Base-by-base conservation (phyloP, 257 asterid genomes). In the Phtheirospermum japonicum region DNA sequence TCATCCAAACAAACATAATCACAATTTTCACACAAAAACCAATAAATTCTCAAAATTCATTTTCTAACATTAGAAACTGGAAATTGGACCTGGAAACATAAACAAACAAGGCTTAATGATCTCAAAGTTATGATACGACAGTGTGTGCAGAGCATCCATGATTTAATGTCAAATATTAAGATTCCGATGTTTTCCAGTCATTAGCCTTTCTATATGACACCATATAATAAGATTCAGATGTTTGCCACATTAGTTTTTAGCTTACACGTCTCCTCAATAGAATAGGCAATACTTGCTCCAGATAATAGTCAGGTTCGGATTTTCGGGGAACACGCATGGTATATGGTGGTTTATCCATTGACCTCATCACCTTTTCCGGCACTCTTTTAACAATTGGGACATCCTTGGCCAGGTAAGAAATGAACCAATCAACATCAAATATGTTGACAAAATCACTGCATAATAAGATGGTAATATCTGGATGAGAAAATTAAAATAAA, bases 261-360 rank as follows among this genome's bases (percentile, higher is more conserved):
- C 99, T 89, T 83, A 87, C 99, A 68, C 79, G 88, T 81, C 99
- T 83, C 82, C 97, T 85, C 80, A 79, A 55, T 61, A 93, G 88
- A 70, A 85, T 78, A 52, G 99, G 99, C 76, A 89, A 71, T 31
- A 93, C 99, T 93, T 89, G 97, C 68, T 89, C 96, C 70, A 85
- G 80, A 71, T 93, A 93, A 81, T 89, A 93, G 75, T 85, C 95
- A 54, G 99, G 90, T 71, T 93, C 99, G 6, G 97, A 93, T 73
- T 84, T 93, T 72, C 99, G 83, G 18, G 99, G 99, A 59, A 89
- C 97, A 53, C 97, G 97, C 97, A 85, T 93, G 57, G 97, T 89
- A 78, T 93, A 93, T 20, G 99, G 99, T 32, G 99, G 99, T 73
- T 87, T 93, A 20, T 89, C 99, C 97, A 93, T 89, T 61, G 97